Conservation (phyloP, 805 yeast genomes). For the Pichia insulana region DNA sequence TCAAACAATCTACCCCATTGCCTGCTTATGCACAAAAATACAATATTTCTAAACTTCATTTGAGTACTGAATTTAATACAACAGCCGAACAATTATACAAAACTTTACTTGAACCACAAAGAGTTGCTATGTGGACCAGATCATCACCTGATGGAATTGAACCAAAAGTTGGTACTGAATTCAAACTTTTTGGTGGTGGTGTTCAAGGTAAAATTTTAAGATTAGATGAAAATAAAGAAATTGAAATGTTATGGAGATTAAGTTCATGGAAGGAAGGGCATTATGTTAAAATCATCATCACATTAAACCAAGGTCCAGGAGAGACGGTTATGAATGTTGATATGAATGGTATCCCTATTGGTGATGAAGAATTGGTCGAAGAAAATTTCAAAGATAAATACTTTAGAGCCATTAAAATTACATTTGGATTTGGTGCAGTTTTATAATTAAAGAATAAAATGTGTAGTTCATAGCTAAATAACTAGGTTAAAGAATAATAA, state of each 20-base stretch:
- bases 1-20: conserved; percentile 5
- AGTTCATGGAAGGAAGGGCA: conserved; percentile 84
- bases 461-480: neutral
- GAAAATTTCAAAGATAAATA: conserved; percentile 85
- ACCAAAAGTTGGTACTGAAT: conserved; percentile 52
- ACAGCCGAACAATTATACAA: conserved; percentile 77
- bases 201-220: conserved; percentile 61
- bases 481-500: neutral
- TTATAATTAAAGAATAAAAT: conserved; percentile 31
- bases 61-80: conserved; percentile 77
- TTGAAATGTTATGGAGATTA: conserved; percentile 80
- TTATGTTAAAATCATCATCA: conserved; percentile 58
- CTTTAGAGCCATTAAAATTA: conserved; percentile 76
- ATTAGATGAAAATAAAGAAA: conserved; percentile 47
- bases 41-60: conserved; percentile 71
- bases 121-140: conserved; percentile 89
- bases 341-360: conserved; percentile 88
- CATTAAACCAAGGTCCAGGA: conserved; percentile 66
- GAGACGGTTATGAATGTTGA: conserved; percentile 75
- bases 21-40: conserved; percentile 44
- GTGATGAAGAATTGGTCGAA: conserved; percentile 84
- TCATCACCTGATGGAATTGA: conserved; percentile 49
- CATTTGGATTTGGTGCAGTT: conserved; percentile 95
- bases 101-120: conserved; percentile 65
- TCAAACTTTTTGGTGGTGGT: conserved; percentile 79